Evolutionary conservation across 148 eudicot genomes (phyloP).

Genomic region (Rhododendron henanense): DNA sequence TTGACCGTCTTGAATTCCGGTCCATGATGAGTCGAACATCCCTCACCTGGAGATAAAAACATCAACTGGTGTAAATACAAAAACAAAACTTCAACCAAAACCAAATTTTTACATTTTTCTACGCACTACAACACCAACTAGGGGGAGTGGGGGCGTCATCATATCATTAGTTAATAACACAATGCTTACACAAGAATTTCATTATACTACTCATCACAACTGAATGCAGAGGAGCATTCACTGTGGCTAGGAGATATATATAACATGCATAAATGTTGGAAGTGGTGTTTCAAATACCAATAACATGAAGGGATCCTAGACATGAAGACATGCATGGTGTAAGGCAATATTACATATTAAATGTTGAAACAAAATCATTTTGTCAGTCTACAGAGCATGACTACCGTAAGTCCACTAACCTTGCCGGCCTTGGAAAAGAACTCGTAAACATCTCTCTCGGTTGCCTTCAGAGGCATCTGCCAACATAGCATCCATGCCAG

Average conservation of each 20-base stretch:
- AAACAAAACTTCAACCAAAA: not conserved
- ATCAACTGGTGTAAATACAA: not conserved
- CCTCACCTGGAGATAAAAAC: constrained; percentile 50
- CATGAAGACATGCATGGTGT: not conserved
- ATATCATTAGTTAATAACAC: not conserved
- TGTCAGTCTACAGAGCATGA: not conserved
- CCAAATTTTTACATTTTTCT: not conserved
- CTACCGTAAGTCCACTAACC: constrained; percentile 37
- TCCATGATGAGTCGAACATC: constrained; percentile 96
- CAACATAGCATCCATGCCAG: constrained; percentile 6
- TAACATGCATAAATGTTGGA: constrained; percentile 10
- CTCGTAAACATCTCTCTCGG: constrained; percentile 87
- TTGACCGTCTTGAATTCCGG: constrained; percentile 83
- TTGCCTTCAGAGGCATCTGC: constrained; percentile 96
- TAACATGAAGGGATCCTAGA: constrained; percentile 1
- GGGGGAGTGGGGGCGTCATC: not conserved
- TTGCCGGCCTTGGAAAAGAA: constrained; percentile 95
- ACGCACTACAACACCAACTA: not conserved
- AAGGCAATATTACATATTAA: not conserved
- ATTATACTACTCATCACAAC: not conserved
- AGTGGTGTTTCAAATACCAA: not conserved
- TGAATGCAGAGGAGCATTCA: constrained; percentile 23
- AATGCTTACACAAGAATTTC: constrained; percentile 12
- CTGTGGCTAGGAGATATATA: constrained; percentile 27
- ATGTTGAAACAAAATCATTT: not conserved